Conservation (phyloP, 345 rosid genomes). For the Acer yangbiense region DNA sequence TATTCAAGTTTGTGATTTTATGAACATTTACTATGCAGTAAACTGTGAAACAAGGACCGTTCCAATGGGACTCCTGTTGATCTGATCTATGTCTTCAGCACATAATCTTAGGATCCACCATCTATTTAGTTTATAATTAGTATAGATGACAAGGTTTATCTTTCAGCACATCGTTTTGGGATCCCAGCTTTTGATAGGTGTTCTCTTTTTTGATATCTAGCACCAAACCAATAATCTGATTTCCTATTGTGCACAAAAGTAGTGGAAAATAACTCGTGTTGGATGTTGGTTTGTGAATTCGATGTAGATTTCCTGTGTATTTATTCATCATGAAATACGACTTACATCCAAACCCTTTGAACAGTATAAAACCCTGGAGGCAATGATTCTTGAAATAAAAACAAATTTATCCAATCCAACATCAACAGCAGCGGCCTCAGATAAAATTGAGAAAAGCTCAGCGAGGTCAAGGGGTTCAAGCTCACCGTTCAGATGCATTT, state of each 20-base stretch:
- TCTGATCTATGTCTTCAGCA: slow-evolving; percentile 10
- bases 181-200: neutral
- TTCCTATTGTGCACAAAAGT: neutral
- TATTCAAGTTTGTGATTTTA: neutral
- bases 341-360: slow-evolving; percentile 23
- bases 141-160: neutral
- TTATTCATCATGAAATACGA: slow-evolving; percentile 12
- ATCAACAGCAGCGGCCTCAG: slow-evolving; percentile 36
- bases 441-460: slow-evolving; percentile 59
- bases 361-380: slow-evolving; percentile 84
- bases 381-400: slow-evolving; percentile 67
- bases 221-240: neutral
- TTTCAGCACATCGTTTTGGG: neutral
- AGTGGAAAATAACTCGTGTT: neutral
- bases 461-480: slow-evolving; percentile 79
- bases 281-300: neutral
- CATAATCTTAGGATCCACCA: neutral
- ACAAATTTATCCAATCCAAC: slow-evolving; percentile 49
- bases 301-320: neutral
- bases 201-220: neutral
- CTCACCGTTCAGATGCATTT: slow-evolving; percentile 91
- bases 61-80: neutral
- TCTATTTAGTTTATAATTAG: too few relatives aligned
- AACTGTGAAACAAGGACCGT: neutral
- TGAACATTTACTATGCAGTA: neutral